Evolutionary conservation across 1,139 yeast genomes (phyloP).

Genomic region (Geotrichum macrosporum): DNA sequence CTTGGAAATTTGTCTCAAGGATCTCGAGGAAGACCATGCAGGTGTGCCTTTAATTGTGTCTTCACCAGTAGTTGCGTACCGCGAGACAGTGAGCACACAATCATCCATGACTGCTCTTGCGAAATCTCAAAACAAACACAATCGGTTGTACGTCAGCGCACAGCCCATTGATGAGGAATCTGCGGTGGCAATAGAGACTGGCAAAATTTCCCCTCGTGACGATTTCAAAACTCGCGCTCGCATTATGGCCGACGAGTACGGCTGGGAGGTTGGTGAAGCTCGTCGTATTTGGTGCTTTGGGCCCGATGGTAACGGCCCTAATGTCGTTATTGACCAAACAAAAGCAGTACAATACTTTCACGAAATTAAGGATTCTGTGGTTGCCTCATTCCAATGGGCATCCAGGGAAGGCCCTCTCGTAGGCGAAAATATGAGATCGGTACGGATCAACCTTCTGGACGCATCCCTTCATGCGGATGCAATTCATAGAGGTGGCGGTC

Average conservation of each 20-base stretch:
- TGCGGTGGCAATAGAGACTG: slow-evolving; percentile 84
- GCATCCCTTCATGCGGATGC: slow-evolving; percentile 99
- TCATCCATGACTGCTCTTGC: slow-evolving; percentile 95
- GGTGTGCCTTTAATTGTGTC: slow-evolving; percentile 98
- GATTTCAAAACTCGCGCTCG: slow-evolving; percentile 99
- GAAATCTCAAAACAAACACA: slow-evolving; percentile 99
- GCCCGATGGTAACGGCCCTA: slow-evolving; percentile 99
- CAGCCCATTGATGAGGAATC: slow-evolving; percentile 94
- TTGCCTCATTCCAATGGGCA: slow-evolving; percentile 99
- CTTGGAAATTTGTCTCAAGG: slow-evolving; percentile 94
- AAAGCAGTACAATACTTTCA: slow-evolving; percentile 99
- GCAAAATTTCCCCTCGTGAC: slow-evolving; percentile 91
- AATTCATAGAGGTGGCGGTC: slow-evolving; percentile 99
- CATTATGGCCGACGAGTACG: slow-evolving; percentile 97
- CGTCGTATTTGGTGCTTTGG: slow-evolving; percentile 99
- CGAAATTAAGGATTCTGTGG: slow-evolving; percentile 99
- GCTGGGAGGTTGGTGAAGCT: slow-evolving; percentile 99
- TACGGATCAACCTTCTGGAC: slow-evolving; percentile 97
- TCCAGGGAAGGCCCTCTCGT: slow-evolving; percentile 98
- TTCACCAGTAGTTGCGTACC: slow-evolving; percentile 97
- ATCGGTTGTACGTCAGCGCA: slow-evolving; percentile 98
- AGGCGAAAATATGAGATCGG: slow-evolving; percentile 94
- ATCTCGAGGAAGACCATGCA: slow-evolving; percentile 98
- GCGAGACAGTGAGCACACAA: slow-evolving; percentile 94
- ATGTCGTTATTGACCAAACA: slow-evolving; percentile 98